Conservation (phyloP, 768 basidiomycete species). For the Xerocomellus intermedius region DNA sequence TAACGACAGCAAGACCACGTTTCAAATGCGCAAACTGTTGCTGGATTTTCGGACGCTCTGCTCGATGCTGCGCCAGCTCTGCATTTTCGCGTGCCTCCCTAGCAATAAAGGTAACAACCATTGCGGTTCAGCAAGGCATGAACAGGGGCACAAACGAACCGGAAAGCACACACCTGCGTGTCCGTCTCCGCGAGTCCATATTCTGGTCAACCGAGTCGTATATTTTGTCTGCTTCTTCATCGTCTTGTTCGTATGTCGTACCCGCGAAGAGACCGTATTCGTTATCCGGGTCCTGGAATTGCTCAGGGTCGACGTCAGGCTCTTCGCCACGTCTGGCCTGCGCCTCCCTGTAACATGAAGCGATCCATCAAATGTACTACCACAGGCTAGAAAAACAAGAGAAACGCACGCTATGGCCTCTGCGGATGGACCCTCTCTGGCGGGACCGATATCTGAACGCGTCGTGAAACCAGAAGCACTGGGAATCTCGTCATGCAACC, state of each 20-base stretch:
- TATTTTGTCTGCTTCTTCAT: conserved; percentile 95
- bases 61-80: conserved; percentile 73
- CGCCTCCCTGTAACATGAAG: conserved; percentile 62
- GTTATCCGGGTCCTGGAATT: conserved; percentile 96
- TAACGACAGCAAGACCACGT: conserved; percentile 79
- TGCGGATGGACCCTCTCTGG: conserved; percentile 90
- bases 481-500: conserved; percentile 7
- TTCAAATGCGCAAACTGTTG: conserved; percentile 96
- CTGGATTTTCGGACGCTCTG: conserved; percentile 91
- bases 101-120: neutral
- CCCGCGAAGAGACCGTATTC: conserved; percentile 95
- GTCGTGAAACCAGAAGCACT: conserved; percentile 98
- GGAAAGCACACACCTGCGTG: conserved; percentile 64
- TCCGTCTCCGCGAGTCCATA: conserved; percentile 84
- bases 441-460: conserved; percentile 97
- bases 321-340: conserved; percentile 87
- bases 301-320: conserved; percentile 82
- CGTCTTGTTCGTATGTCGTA: conserved; percentile 94
- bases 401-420: conserved; percentile 79
- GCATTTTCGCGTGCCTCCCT: conserved; percentile 77
- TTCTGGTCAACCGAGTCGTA: conserved; percentile 89
- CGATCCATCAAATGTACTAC: neutral
- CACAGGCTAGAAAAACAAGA: neutral
- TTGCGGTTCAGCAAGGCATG: neutral
- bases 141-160: conserved; percentile 37